A percentile compares a stretch with the other conserved stretches of the same genome.
These are phyloP conservation scores for Calonectria pauciramosa DNA, from an alignment of 2,329 filamentous ascomycete genomes.

Conservation along the genomic window DNA sequence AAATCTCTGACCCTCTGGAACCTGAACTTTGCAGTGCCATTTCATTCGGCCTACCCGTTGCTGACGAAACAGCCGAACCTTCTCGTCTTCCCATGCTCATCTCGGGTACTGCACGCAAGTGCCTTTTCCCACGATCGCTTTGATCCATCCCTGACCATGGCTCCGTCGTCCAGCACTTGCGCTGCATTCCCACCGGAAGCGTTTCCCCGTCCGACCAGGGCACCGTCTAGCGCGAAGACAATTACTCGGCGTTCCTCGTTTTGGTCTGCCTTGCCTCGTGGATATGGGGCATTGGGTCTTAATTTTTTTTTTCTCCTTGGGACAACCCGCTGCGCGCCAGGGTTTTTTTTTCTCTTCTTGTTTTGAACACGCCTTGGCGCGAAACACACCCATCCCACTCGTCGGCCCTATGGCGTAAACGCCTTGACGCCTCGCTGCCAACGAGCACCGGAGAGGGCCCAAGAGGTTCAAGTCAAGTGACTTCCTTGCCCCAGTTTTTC, in stretches of 20 bases:
- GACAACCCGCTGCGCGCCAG: not conserved
- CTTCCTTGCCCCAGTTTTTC: not conserved
- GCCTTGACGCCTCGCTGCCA: not conserved
- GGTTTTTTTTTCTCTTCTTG: not conserved
- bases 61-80: slow-evolving; percentile 25
- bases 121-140: slow-evolving; percentile 12
- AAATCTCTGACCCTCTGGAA: not conserved
- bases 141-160: slow-evolving; percentile 19
- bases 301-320: not conserved
- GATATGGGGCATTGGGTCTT: not conserved
- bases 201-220: slow-evolving; percentile 35
- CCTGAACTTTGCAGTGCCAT: not conserved
- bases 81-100: slow-evolving; percentile 3
- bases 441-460: not conserved
- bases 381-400: not conserved
- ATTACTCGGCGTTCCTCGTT: slow-evolving; percentile 22
- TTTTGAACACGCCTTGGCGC: not conserved
- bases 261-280: slow-evolving; percentile 7
- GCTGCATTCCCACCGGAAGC: slow-evolving; percentile 34
- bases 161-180: slow-evolving; percentile 5
- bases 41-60: slow-evolving; percentile 15
- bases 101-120: slow-evolving; percentile 2
- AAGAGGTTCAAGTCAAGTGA: not conserved
- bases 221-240: slow-evolving; percentile 18
- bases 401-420: not conserved